Conservation (phyloP, 1,284 basidiomycete genomes). For the Cutaneotrichosporon arboriforme region DNA sequence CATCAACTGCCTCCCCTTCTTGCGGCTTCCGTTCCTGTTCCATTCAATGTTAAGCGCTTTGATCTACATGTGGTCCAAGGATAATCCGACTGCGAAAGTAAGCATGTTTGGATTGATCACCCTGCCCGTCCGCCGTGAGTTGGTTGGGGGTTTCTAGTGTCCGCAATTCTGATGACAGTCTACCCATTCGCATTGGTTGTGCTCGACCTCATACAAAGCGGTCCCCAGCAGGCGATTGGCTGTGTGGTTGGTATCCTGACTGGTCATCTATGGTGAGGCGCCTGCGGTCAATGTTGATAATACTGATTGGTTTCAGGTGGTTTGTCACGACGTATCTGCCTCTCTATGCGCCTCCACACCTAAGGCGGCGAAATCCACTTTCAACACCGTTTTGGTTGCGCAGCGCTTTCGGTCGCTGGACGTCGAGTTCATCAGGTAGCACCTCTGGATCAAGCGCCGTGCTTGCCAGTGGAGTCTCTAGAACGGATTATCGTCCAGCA, state of each 20-base stretch:
- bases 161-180: constrained; percentile 25
- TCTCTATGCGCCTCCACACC: constrained; percentile 30
- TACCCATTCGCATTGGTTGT: constrained; percentile 40
- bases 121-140: constrained; percentile 43
- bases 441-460: background rate
- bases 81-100: constrained; percentile 41
- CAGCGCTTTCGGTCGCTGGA: constrained; percentile 13
- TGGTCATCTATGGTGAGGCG: constrained; percentile 41
- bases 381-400: constrained; percentile 31
- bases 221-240: constrained; percentile 30
- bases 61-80: constrained; percentile 43
- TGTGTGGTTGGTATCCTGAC: constrained; percentile 39
- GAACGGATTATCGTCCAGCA: constrained; percentile 3
- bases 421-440: background rate
- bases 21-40: constrained; percentile 38
- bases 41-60: constrained; percentile 40
- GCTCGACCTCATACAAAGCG: constrained; percentile 39
- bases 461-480: constrained; percentile 6
- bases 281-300: background rate
- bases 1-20: constrained; percentile 29
- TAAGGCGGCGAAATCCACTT: constrained; percentile 39
- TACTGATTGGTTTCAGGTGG: constrained; percentile 45
- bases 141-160: too few relatives aligned
- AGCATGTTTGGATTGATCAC: constrained; percentile 44
- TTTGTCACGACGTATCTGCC: constrained; percentile 44